phyloP scores from a whole-genome alignment of 805 yeast genomes.

The Pichia sporocuriosa region DNA sequence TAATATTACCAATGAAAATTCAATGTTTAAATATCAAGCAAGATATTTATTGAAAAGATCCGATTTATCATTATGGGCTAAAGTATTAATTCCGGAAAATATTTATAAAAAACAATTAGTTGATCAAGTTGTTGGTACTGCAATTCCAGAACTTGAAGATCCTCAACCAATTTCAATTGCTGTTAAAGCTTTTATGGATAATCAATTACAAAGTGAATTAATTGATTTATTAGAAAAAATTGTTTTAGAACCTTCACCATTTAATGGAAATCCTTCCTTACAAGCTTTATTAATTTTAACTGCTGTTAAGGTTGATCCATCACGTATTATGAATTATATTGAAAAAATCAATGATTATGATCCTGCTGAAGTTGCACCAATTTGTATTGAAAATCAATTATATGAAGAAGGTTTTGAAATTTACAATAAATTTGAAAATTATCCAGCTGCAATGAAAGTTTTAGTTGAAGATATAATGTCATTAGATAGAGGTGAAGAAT shows the following conservation, averaged over 20 bases:
- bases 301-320: conserved; percentile 90
- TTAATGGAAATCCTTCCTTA: conserved; percentile 88
- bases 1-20: conserved; percentile 88
- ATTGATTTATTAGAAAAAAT: conserved; percentile 94
- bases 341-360: conserved; percentile 89
- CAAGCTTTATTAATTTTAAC: conserved; percentile 91
- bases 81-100: conserved; percentile 69
- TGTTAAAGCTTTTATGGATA: conserved; percentile 93
- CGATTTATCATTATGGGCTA: conserved; percentile 76
- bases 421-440: conserved; percentile 75
- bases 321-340: conserved; percentile 75
- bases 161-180: conserved; percentile 93
- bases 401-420: conserved; percentile 93
- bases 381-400: conserved; percentile 82
- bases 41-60: conserved; percentile 85
- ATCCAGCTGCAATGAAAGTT: conserved; percentile 77
- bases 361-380: conserved; percentile 87
- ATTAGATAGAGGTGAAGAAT: conserved; percentile 87
- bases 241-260: conserved; percentile 94
- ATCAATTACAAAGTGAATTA: conserved; percentile 85
- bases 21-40: conserved; percentile 99
- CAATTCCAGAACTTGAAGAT: conserved; percentile 87
- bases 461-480: conserved; percentile 90
- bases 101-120: conserved; percentile 84
- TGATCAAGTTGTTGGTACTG: conserved; percentile 93